Evolutionary conservation across 495 filamentous ascomycete species (phyloP), one percentile per base, ranked within the genome.

Genomic region (Halenospora varia): DNA sequence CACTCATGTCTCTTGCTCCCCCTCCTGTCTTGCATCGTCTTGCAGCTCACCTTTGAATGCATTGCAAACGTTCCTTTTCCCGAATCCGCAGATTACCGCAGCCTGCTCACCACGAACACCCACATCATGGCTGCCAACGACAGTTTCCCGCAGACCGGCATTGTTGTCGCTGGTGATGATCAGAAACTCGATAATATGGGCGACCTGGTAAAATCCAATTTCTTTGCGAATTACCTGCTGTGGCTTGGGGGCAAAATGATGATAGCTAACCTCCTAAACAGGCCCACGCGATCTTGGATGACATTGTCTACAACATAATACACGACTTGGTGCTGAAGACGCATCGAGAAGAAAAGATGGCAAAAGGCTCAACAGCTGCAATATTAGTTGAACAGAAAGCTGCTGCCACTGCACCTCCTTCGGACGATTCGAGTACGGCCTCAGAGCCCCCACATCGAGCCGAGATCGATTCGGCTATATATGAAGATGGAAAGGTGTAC

Each of bases 271-370:
- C 48, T 55, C 50, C 24, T 39, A 25, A 48, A 26, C 59, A 83
- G 80, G 67, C 76, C 47, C 73, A 79, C 60, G 69, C 73, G 13
- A 79, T 88, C 23, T 69, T 88, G 48, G 85, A 90, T 57, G 84
- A 87, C 63, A 71, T 85, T 17, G 74, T 89, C 60, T 85, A 88
- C 71, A 89, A 89, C 65, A 83, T 88, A 58, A 78, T 90, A 39
- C 83, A 87, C 63, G 86, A 88, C 52, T 72, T 88, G 48, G 73
- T 89, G 53, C 75, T 87, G 57, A 84, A 88, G 62, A 82, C 82
- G 25, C 87, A 90, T 67, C 84, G 86, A 41, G 82, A 88, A 63
- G 86, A 90, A 70, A 89, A 89, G 68, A 80, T 83, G 51, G 80
- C 83, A 41, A 84, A 88, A 54, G 87, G 85, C 68, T 75, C 78